A percentile compares a stretch with the other conserved stretches of the same genome.
Evolutionary conservation across 257 asterid genomes (phyloP).

Genomic region (Lycium ferocissimum): DNA sequence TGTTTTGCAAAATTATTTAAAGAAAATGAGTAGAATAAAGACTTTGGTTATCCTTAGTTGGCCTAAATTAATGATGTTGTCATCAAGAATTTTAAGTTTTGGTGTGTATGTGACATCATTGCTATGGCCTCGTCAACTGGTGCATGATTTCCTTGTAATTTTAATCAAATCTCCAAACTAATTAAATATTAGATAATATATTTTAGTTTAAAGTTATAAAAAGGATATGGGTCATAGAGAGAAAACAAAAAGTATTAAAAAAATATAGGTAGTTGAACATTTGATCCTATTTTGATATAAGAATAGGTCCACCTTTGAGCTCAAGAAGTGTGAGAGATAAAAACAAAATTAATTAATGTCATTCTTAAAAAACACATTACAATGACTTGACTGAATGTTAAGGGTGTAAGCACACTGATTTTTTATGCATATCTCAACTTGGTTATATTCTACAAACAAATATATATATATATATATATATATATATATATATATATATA

Average conservation of each 20-base stretch:
- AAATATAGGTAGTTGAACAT: background rate
- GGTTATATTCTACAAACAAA: background rate
- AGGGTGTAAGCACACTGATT: background rate
- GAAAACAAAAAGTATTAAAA: background rate
- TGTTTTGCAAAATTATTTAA: background rate
- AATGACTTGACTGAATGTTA: background rate
- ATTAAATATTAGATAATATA: background rate
- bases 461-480: too few relatives aligned
- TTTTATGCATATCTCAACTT: background rate
- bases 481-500: too few relatives aligned
- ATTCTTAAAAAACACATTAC: background rate
- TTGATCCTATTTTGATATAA: background rate
- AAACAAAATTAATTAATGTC: too few relatives aligned
- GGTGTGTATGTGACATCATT: background rate
- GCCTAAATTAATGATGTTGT: background rate
- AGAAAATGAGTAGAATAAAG: background rate
- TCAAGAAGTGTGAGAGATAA: background rate
- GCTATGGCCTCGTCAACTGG: background rate
- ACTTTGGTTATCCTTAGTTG: conserved; percentile 22
- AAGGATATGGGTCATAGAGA: background rate
- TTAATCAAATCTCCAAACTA: conserved; percentile 3
- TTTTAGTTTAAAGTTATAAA: conserved; percentile 19
- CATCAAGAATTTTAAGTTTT: conserved; percentile 4
- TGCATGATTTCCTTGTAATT: conserved; percentile 8
- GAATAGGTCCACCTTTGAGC: background rate